Evolutionary conservation across 805 yeast species (phyloP).

Genomic region (Spathaspora sp.): DNA sequence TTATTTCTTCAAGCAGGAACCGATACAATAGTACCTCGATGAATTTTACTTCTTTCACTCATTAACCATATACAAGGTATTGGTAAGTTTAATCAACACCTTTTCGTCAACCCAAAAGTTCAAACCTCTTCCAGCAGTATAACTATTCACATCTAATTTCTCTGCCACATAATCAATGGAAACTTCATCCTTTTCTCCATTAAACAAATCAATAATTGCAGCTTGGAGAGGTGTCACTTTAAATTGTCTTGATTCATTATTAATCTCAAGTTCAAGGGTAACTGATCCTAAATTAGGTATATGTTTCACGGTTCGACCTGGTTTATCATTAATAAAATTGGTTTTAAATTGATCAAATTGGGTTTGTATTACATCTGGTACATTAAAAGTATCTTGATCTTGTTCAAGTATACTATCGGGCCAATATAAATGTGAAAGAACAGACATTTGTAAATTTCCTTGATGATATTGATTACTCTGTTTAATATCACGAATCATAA

Average conservation of each 20-base stretch:
- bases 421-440: constrained; percentile 83
- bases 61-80: constrained; percentile 32
- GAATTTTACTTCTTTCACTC: too few relatives aligned
- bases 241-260: constrained; percentile 33
- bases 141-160: constrained; percentile 40
- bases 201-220: constrained; percentile 52
- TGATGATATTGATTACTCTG: constrained; percentile 17
- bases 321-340: constrained; percentile 42
- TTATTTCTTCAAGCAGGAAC: too few relatives aligned
- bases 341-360: constrained; percentile 42
- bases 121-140: constrained; percentile 33
- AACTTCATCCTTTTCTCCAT: constrained; percentile 26
- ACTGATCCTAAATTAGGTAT: constrained; percentile 62
- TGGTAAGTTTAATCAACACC: constrained; percentile 42
- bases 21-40: too few relatives aligned
- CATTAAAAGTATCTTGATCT: constrained; percentile 34
- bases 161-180: constrained; percentile 29
- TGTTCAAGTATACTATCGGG: constrained; percentile 42
- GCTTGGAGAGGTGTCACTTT: constrained; percentile 71
- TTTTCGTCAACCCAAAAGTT: constrained; percentile 64
- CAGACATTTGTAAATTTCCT: constrained; percentile 46
- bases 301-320: constrained; percentile 57
- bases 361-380: constrained; percentile 45
- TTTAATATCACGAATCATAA: constrained; percentile 74
- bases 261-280: constrained; percentile 49